Evolutionary conservation across 2,329 filamentous ascomycete genomes (phyloP).

Genomic region (Beauveria australis): DNA sequence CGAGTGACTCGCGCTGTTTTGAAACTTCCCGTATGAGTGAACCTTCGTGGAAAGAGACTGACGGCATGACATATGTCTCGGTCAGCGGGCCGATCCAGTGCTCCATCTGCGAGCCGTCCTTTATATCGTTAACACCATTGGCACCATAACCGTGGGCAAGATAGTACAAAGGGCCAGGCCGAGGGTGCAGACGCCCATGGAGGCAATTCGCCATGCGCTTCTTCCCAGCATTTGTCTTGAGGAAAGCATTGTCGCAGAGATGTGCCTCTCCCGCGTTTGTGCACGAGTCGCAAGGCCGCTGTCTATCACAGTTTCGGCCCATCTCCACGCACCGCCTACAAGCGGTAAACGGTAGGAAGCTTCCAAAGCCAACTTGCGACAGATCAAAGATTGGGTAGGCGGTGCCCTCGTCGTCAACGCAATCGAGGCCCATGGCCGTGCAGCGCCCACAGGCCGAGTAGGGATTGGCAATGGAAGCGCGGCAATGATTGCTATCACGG

Average conservation of each 20-base stretch:
- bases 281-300: constrained; percentile 31
- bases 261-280: constrained; percentile 14
- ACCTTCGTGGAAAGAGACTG: neutral
- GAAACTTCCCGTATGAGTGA: neutral
- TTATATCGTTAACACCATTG: constrained; percentile 20
- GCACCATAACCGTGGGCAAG: constrained; percentile 23
- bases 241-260: constrained; percentile 13
- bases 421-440: constrained; percentile 24
- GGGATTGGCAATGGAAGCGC: constrained; percentile 11
- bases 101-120: constrained; percentile 18
- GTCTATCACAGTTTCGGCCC: constrained; percentile 25
- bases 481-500: constrained; percentile 15
- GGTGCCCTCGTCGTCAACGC: constrained; percentile 11
- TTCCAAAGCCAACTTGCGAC: constrained; percentile 24
- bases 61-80: neutral
- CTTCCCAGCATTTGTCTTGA: constrained; percentile 2
- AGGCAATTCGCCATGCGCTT: constrained; percentile 13
- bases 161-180: constrained; percentile 27
- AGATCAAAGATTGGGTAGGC: constrained; percentile 21
- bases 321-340: constrained; percentile 19
- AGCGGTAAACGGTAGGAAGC: constrained; percentile 17
- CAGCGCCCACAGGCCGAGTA: constrained; percentile 20
- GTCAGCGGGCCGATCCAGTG: constrained; percentile 19
- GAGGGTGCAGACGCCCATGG: constrained; percentile 11
- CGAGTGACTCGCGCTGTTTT: neutral